Conservation (phyloP, 306 rosid species). For the Vigna angularis region DNA sequence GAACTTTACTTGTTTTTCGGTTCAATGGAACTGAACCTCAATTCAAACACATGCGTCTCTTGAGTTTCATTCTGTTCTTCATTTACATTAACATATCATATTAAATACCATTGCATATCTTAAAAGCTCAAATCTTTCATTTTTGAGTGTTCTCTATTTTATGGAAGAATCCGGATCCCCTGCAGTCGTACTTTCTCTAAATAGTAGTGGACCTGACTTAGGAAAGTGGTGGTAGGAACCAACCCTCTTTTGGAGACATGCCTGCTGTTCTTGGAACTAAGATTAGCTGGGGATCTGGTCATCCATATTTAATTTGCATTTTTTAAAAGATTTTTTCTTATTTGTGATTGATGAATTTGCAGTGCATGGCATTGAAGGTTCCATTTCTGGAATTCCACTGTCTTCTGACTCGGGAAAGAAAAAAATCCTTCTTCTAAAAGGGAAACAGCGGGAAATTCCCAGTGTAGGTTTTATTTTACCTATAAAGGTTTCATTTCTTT, state of each 20-base stretch:
- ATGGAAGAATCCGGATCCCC: not conserved
- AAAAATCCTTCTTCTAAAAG: conserved; percentile 83
- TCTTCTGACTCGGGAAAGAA: conserved; percentile 84
- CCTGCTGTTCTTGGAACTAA: conserved; percentile 18
- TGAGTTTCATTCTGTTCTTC: not conserved
- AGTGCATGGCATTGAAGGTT: conserved; percentile 67
- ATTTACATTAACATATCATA: conserved; percentile 11
- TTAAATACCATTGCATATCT: not conserved
- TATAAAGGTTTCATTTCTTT: conserved; percentile 15
- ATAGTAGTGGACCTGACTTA: not conserved
- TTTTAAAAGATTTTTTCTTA: conserved; percentile 30
- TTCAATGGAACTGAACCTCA: too few species aligned
- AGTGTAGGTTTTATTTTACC: conserved; percentile 51
- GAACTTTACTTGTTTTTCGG: too few species aligned
- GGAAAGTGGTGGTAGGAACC: conserved; percentile 8
- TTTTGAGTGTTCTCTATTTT: not conserved
- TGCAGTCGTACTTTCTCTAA: not conserved
- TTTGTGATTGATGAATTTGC: conserved; percentile 42
- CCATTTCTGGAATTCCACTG: conserved; percentile 69
- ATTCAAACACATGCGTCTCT: not conserved
- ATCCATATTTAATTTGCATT: not conserved
- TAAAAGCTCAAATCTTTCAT: too few species aligned
- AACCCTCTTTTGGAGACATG: not conserved
- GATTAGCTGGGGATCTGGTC: not conserved
- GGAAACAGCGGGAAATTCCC: conserved; percentile 75